These are phyloP conservation scores for Phytopythium litorale DNA, from an alignment of 352 stramenopile species.

Conservation along the genomic window DNA sequence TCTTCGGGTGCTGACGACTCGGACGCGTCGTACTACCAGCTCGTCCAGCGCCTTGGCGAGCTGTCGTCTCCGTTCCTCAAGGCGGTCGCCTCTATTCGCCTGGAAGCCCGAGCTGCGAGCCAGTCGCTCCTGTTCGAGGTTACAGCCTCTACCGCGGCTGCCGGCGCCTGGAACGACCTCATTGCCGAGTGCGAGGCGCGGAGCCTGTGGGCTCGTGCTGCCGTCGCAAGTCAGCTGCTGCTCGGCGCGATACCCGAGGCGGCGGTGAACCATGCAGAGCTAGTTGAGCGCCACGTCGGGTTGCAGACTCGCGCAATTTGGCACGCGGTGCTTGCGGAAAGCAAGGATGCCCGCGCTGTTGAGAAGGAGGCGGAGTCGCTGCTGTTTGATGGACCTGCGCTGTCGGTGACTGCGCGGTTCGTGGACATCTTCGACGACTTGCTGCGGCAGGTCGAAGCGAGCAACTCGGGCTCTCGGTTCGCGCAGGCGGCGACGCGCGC, in stretches of 20 bases:
- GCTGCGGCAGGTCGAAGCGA: slow-evolving; percentile 23
- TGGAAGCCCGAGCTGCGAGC: slow-evolving; percentile 13
- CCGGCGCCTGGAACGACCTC: slow-evolving; percentile 17
- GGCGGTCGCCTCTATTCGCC: slow-evolving; percentile 19
- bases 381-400: slow-evolving; percentile 24
- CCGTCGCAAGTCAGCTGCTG: slow-evolving; percentile 37
- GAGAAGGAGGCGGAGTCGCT: slow-evolving; percentile 7
- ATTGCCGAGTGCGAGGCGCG: slow-evolving; percentile 19
- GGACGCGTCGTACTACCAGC: slow-evolving; percentile 14
- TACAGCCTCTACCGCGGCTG: slow-evolving; percentile 1
- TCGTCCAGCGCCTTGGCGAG: slow-evolving; percentile 24
- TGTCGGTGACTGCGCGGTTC: slow-evolving; percentile 25
- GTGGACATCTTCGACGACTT: slow-evolving; percentile 28
- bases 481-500: slow-evolving; percentile 27
- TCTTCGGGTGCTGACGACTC: background rate
- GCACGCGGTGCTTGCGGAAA: slow-evolving; percentile 18
- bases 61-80: slow-evolving; percentile 30
- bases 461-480: slow-evolving; percentile 9
- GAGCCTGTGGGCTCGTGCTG: slow-evolving; percentile 31
- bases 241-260: background rate
- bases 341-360: slow-evolving; percentile 5
- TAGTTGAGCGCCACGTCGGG: slow-evolving; percentile 29
- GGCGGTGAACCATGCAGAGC: background rate
- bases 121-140: slow-evolving; percentile 8
- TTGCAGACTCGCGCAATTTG: slow-evolving; percentile 52